Evolutionary conservation across 2,329 filamentous ascomycete species (phyloP).

Genomic region (Achaetomium macrosporum): DNA sequence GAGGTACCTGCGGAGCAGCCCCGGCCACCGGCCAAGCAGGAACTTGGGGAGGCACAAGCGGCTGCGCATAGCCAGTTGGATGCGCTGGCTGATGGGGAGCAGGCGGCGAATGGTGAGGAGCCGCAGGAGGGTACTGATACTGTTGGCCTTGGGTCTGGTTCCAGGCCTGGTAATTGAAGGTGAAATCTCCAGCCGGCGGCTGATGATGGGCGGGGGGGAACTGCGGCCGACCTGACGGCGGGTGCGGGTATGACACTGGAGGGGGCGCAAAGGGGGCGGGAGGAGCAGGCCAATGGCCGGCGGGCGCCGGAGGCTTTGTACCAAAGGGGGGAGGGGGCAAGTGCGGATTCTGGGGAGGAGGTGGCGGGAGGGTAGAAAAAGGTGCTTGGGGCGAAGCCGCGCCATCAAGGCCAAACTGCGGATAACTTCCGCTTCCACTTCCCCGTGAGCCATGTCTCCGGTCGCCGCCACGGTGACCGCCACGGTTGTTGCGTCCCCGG

Average conservation of each 20-base stretch:
- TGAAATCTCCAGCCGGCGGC: conserved; percentile 15
- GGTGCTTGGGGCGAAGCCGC: conserved; percentile 14
- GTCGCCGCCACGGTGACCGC: conserved; percentile 31
- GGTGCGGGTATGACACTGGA: conserved; percentile 11
- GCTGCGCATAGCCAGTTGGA: conserved; percentile 6
- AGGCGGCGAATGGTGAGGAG: conserved; percentile 21
- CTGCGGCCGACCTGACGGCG: conserved; percentile 6
- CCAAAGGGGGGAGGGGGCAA: conserved; percentile 25
- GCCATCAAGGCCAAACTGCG: conserved; percentile 11
- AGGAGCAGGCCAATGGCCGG: conserved; percentile 21
- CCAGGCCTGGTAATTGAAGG: conserved; percentile 22
- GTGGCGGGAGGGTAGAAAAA: conserved; percentile 13
- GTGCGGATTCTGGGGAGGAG: conserved; percentile 20
- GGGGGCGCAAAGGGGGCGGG: conserved; percentile 10
- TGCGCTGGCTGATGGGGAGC: conserved; percentile 17
- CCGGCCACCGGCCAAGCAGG: conserved; percentile 32
- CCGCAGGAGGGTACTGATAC: conserved; percentile 27
- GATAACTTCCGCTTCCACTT: conserved; percentile 28
- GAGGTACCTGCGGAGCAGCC: conserved; percentile 23
- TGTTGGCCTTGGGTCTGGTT: conserved; percentile 22
- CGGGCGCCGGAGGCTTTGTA: conserved; percentile 13
- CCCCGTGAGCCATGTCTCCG: conserved; percentile 34
- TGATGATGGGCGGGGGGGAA: conserved; percentile 10
- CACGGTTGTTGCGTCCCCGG: conserved; percentile 41
- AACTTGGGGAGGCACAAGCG: conserved; percentile 34